phyloP scores from a whole-genome alignment of 192 early-diverging fungal genomes.

The Radiomyces spectabilis region DNA sequence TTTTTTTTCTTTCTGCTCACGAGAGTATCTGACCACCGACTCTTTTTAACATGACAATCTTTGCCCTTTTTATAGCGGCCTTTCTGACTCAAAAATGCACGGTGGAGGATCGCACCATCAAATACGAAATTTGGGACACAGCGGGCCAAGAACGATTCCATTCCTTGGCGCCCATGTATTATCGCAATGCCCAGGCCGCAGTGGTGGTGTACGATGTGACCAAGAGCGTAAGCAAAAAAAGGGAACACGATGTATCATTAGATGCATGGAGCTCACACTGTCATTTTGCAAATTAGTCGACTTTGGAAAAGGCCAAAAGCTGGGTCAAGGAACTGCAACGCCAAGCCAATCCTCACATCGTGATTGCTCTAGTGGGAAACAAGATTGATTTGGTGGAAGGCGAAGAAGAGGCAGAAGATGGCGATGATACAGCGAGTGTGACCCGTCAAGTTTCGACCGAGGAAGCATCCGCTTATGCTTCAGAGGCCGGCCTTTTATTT shows the following conservation, averaged over 20 bases:
- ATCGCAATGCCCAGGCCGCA: slow-evolving; percentile 92
- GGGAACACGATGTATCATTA: no score
- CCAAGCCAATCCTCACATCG: slow-evolving; percentile 91
- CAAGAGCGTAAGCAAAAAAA: slow-evolving; percentile 51
- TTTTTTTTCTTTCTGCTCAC: no score
- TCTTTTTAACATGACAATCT: slow-evolving; percentile 8
- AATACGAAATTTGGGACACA: slow-evolving; percentile 79
- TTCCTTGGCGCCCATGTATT: slow-evolving; percentile 87
- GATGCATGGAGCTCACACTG: slow-evolving; percentile 10
- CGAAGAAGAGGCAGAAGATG: slow-evolving; percentile 23
- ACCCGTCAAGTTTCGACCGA: slow-evolving; percentile 28
- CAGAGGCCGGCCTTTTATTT: slow-evolving; percentile 74
- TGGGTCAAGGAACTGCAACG: slow-evolving; percentile 97
- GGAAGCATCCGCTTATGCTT: slow-evolving; percentile 33
- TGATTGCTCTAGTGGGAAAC: slow-evolving; percentile 95
- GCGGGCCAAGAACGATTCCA: slow-evolving; percentile 97
- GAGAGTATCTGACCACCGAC: no score
- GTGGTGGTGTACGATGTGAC: slow-evolving; percentile 95
- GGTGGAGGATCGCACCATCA: slow-evolving; percentile 70
- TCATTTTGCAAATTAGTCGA: slow-evolving; percentile 36
- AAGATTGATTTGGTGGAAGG: slow-evolving; percentile 73
- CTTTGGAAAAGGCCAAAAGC: slow-evolving; percentile 88
- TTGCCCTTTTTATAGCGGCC: slow-evolving; percentile 40
- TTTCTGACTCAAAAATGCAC: slow-evolving; percentile 89
- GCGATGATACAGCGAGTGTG: no score